A percentile compares a stretch with the other conserved stretches of the same genome.
These are phyloP conservation scores for Oxytropis ochrocephala DNA, from an alignment of 306 rosid genomes.

Conservation along the genomic window DNA sequence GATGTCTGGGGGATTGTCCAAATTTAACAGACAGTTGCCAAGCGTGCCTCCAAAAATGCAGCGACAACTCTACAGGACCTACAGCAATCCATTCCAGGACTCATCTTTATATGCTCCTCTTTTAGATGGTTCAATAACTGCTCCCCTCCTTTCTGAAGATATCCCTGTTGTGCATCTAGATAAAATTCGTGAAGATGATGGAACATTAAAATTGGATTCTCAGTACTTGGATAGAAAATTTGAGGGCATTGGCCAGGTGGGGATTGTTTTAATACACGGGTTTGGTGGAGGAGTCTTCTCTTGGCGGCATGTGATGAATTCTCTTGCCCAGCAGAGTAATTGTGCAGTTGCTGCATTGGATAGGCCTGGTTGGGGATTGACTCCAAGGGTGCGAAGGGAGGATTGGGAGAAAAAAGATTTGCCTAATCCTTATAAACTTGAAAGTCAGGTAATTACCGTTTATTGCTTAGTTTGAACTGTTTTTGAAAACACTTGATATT, in stretches of 20 bases:
- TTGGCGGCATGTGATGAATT: slow-evolving; percentile 95
- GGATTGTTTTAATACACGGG: slow-evolving; percentile 84
- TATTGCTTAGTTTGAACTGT: neutral
- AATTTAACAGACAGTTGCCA: slow-evolving; percentile 46
- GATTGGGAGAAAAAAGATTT: slow-evolving; percentile 86
- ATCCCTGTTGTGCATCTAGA: slow-evolving; percentile 67
- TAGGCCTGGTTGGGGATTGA: slow-evolving; percentile 98
- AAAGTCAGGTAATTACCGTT: slow-evolving; percentile 61
- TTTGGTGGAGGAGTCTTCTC: slow-evolving; percentile 99
- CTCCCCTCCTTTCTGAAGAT: slow-evolving; percentile 55
- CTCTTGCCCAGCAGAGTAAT: slow-evolving; percentile 67
- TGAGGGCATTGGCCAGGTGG: slow-evolving; percentile 55
- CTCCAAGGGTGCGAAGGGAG: slow-evolving; percentile 62
- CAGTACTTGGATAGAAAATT: slow-evolving; percentile 27
- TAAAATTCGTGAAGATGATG: slow-evolving; percentile 46
- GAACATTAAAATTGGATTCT: slow-evolving; percentile 33
- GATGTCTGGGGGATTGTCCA: slow-evolving; percentile 46
- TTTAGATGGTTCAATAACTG: slow-evolving; percentile 45
- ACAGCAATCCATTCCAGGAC: slow-evolving; percentile 78
- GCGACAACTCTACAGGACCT: slow-evolving; percentile 63
- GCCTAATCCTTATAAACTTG: slow-evolving; percentile 90
- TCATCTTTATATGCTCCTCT: slow-evolving; percentile 78
- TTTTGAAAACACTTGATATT: neutral
- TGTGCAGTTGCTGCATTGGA: slow-evolving; percentile 89
- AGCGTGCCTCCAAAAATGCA: slow-evolving; percentile 52